Base-by-base conservation (phyloP, 2,329 filamentous ascomycete species). In the Colletotrichum karsti region DNA sequence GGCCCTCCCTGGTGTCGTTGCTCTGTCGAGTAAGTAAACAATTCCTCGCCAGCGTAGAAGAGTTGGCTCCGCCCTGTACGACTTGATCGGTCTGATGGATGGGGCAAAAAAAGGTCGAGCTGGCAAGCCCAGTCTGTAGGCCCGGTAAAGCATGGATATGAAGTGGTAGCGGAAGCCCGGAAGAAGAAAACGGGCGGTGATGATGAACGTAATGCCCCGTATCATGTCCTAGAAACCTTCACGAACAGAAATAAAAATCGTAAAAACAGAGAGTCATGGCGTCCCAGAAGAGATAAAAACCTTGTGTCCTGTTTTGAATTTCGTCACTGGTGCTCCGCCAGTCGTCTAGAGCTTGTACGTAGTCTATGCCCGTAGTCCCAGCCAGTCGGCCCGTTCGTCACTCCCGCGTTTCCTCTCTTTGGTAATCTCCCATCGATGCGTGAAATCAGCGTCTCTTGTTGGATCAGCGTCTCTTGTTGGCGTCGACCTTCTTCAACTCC, bases 401-500 rank as follows among this genome's bases (percentile, higher is more conserved):
- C 54, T 46, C 39, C n/a, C 7, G 37, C 13, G 5, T 39, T 46
- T 28, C 44, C 10, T n/a, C 12, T 7, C n/a, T 44, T 33, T 37
- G 15, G 22, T 22, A 39, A 13, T 5, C 4, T 13, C 7, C 28
- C 10, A 6, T 12, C 30, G 18, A 15, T 7, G 22, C n/a, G 46
- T 57, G 62, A 42, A 69, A 77, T 78, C 73, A 89, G 83, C 86
- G 84, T 75, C 88, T 88, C 84, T 93, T 93, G 70, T 89, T 86
- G 74, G 73, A 77, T 78, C 73, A 89, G 83, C 86, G 84, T 75
- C 88, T 88, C 84, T 93, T 93, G 70, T 89, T 86, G 42, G 90
- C 88, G 79, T 96, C 93, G 76, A 98, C 93, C 84, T 97, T 98
- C 87, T 97, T 97, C 72, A 98, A 84, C 81, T 98, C 95, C 81